A percentile compares a stretch with the other conserved stretches of the same genome.
Conservation (phyloP, 257 asterid species). For the Pogostemon cablin region DNA sequence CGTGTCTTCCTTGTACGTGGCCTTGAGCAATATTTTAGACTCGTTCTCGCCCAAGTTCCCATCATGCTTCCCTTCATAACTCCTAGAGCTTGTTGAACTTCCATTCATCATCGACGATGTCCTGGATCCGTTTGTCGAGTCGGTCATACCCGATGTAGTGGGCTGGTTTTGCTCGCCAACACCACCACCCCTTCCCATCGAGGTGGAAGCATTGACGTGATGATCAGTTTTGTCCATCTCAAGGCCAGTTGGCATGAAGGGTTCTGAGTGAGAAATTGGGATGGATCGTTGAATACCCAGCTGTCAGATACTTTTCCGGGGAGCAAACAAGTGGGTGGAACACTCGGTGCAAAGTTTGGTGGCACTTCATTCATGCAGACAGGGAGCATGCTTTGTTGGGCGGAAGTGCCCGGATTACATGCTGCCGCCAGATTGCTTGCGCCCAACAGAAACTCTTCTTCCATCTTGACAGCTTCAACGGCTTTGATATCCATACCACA, state of each 20-base stretch:
- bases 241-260: slow-evolving; percentile 26
- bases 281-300: slow-evolving; percentile 28
- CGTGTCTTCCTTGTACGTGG: slow-evolving; percentile 68
- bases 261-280: slow-evolving; percentile 36
- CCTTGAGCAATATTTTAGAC: slow-evolving; percentile 60
- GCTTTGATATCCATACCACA: slow-evolving; percentile 36
- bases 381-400: slow-evolving; percentile 27
- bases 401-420: slow-evolving; percentile 25
- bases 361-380: slow-evolving; percentile 32
- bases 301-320: slow-evolving; percentile 27
- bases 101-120: slow-evolving; percentile 54
- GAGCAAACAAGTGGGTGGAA: slow-evolving; percentile 36
- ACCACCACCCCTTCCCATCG: slow-evolving; percentile 10
- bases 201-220: slow-evolving; percentile 52
- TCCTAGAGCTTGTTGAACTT: slow-evolving; percentile 62
- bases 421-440: slow-evolving; percentile 32
- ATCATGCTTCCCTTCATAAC: slow-evolving; percentile 36
- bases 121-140: slow-evolving; percentile 60
- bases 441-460: slow-evolving; percentile 45
- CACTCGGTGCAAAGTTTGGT: slow-evolving; percentile 39
- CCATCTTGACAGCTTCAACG: slow-evolving; percentile 50
- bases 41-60: slow-evolving; percentile 26
- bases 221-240: slow-evolving; percentile 41
- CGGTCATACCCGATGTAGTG: slow-evolving; percentile 27
- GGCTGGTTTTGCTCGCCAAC: slow-evolving; percentile 20